These are phyloP conservation scores for Bryoerythrophyllum caledonicum DNA, from an alignment of 225 moss, liverwort and hornwort genomes.

Conservation along the genomic window DNA sequence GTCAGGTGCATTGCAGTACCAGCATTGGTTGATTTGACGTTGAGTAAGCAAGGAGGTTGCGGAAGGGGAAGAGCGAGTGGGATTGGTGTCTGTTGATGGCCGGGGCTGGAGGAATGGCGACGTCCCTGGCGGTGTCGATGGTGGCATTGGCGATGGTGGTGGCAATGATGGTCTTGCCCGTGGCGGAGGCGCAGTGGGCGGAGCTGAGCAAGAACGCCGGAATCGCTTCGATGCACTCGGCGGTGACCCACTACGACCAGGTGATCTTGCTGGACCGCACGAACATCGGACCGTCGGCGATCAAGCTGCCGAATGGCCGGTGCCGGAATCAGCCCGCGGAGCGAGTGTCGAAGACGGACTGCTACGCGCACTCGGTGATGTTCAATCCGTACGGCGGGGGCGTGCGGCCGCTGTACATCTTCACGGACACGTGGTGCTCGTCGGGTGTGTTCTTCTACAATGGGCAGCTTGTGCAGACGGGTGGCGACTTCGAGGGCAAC, in stretches of 20 bases:
- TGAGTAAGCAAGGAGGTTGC: neutral
- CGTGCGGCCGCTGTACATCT: slow-evolving; percentile 35
- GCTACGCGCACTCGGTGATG: slow-evolving; percentile 54
- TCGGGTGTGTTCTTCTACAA: neutral
- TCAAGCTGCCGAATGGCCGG: slow-evolving; percentile 33
- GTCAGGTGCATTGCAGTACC: too few species aligned
- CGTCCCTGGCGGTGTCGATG: neutral
- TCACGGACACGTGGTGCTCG: slow-evolving; percentile 22
- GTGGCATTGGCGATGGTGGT: neutral
- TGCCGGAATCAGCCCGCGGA: slow-evolving; percentile 44
- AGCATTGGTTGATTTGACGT: neutral
- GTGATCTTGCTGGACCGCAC: slow-evolving; percentile 50
- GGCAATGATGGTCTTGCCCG: neutral
- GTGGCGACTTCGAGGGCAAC: slow-evolving; percentile 16
- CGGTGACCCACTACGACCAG: slow-evolving; percentile 34
- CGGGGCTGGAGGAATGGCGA: too few species aligned
- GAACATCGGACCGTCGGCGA: slow-evolving; percentile 38
- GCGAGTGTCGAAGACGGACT: slow-evolving; percentile 34
- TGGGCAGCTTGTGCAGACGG: slow-evolving; percentile 14
- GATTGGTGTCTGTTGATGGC: too few species aligned
- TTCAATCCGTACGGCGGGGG: slow-evolving; percentile 19
- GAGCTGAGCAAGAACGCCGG: slow-evolving; percentile 33
- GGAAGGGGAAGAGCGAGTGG: neutral
- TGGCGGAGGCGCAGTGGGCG: slow-evolving; percentile 36
- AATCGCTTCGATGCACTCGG: slow-evolving; percentile 40